Evolutionary conservation across 495 filamentous ascomycete genomes (phyloP).

Genomic region (Aspergillus nanangensis): DNA sequence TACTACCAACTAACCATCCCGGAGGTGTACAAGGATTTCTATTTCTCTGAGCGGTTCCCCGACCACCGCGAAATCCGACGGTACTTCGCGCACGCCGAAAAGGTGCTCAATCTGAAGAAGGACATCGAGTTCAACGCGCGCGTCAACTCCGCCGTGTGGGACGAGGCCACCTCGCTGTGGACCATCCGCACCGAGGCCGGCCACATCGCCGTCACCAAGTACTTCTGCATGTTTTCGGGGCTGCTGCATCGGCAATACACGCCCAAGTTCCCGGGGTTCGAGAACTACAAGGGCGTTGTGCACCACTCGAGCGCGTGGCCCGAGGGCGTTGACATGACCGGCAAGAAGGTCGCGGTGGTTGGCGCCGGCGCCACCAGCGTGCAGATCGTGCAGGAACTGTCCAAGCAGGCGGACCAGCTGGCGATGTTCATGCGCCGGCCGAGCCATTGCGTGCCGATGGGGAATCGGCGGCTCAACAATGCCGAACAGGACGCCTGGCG

Average conservation of each 20-base stretch:
- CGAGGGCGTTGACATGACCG: slow-evolving; percentile 10
- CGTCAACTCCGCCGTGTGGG: slow-evolving; percentile 37
- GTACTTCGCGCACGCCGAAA: slow-evolving; percentile 55
- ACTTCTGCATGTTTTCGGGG: background rate
- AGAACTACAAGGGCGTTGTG: background rate
- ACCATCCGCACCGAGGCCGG: slow-evolving; percentile 19
- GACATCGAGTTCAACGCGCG: slow-evolving; percentile 48
- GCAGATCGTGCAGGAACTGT: slow-evolving; percentile 23
- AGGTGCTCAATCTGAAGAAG: slow-evolving; percentile 45
- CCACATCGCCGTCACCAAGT: background rate
- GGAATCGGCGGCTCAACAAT: slow-evolving; percentile 33
- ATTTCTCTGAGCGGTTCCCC: slow-evolving; percentile 49
- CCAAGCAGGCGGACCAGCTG: slow-evolving; percentile 28
- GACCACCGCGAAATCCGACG: slow-evolving; percentile 39
- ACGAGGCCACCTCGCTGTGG: slow-evolving; percentile 35
- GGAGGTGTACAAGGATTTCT: slow-evolving; percentile 48
- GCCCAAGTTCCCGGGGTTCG: background rate
- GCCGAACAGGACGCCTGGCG: slow-evolving; percentile 39
- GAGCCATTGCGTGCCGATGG: slow-evolving; percentile 39
- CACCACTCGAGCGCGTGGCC: slow-evolving; percentile 17
- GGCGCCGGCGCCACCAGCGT: slow-evolving; percentile 21
- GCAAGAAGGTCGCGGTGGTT: slow-evolving; percentile 20
- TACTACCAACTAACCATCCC: slow-evolving; percentile 47
- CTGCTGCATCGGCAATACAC: slow-evolving; percentile 2
- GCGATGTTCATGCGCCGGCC: slow-evolving; percentile 46